phyloP scores from a whole-genome alignment of 1,284 basidiomycete genomes.

The Agaricales sp. region DNA sequence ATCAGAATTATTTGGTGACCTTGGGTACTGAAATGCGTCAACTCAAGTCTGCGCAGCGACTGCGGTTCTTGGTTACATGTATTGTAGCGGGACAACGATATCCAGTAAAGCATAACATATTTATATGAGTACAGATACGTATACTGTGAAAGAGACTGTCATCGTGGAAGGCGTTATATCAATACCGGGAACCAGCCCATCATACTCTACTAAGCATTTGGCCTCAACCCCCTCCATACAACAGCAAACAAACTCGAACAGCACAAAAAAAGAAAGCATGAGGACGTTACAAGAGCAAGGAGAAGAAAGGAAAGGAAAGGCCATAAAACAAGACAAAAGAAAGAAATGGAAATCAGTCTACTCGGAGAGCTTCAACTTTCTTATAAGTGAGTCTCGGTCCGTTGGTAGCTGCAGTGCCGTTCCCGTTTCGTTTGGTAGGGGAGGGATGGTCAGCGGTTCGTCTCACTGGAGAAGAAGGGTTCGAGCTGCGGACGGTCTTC shows the following conservation, averaged over 20 bases:
- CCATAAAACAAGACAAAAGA: not conserved
- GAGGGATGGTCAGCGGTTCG: constrained; percentile 2
- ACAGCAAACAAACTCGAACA: too few species aligned
- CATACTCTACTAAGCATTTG: too few species aligned
- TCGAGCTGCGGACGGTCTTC: constrained; percentile 34
- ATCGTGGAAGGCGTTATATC: not conserved
- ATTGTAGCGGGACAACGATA: too few species aligned
- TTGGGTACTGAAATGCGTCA: too few species aligned
- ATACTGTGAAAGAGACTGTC: not conserved
- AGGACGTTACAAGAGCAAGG: too few species aligned
- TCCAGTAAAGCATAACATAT: not conserved
- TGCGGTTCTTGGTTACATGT: too few species aligned
- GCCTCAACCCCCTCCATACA: too few species aligned
- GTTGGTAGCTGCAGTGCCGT: not conserved
- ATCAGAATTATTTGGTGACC: not conserved
- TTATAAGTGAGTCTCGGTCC: not conserved
- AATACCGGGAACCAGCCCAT: not conserved
- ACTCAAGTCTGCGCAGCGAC: too few species aligned
- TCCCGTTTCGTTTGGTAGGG: not conserved
- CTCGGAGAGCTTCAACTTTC: not conserved
- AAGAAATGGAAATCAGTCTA: not conserved
- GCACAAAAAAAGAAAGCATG: too few species aligned
- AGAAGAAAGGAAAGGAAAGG: too few species aligned
- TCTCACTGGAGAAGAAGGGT: constrained; percentile 10
- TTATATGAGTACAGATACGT: not conserved